A percentile compares a stretch with the other conserved stretches of the same genome.
These are phyloP conservation scores for Thalassiosira hispida DNA, from an alignment of 352 stramenopile species.

Conservation along the genomic window DNA sequence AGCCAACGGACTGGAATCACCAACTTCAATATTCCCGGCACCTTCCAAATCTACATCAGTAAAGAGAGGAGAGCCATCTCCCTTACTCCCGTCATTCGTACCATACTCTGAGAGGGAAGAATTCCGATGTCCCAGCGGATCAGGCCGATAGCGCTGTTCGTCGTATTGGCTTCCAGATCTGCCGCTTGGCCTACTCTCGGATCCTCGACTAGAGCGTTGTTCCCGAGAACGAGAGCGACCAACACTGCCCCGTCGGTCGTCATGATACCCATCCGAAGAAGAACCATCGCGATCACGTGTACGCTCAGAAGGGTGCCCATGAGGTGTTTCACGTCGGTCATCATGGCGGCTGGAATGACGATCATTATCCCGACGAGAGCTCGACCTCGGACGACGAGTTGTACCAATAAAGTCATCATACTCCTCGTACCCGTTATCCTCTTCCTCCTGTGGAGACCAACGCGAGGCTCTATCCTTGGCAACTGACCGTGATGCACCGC, in stretches of 20 bases:
- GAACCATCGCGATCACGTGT: too few species aligned
- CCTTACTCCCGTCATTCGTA: not conserved
- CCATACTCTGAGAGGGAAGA: not conserved
- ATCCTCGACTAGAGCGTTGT: too few species aligned
- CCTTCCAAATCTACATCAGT: slow-evolving; percentile 19
- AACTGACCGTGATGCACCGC: not conserved
- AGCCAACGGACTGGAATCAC: slow-evolving; percentile 12
- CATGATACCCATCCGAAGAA: too few species aligned
- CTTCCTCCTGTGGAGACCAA: slow-evolving; percentile 25
- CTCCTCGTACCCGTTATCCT: slow-evolving; percentile 16
- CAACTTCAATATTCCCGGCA: slow-evolving; percentile 18
- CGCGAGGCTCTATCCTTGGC: not conserved
- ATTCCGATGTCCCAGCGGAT: slow-evolving; percentile 4
- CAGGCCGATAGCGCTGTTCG: not conserved
- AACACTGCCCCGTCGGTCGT: too few species aligned
- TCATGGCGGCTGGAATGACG: not conserved
- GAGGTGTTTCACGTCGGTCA: too few species aligned
- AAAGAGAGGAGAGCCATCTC: slow-evolving; percentile 14
- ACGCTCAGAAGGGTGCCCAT: too few species aligned
- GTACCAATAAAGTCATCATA: too few species aligned
- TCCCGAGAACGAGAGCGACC: too few species aligned
- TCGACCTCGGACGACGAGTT: too few species aligned
- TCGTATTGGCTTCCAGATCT: not conserved
- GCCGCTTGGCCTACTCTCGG: too few species aligned
- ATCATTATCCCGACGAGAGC: not conserved